A percentile compares a stretch with the other conserved stretches of the same genome.
Evolutionary conservation across 176 grass and related monocot species (phyloP).

Genomic region (Aegilops bicornis): DNA sequence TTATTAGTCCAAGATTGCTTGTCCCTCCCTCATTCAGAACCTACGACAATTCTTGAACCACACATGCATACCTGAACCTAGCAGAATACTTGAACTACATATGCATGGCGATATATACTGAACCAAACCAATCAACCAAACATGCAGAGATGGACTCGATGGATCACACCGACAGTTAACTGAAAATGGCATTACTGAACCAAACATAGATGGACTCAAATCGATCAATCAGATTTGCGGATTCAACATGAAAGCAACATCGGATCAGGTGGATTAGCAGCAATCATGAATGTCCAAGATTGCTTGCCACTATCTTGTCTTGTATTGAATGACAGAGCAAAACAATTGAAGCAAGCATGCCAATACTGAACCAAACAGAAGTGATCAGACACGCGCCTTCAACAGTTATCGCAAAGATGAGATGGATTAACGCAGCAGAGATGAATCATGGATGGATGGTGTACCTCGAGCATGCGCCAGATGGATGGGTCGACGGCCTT

Average conservation of each 20-base stretch:
- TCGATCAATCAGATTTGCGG: background rate
- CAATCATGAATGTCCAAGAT: background rate
- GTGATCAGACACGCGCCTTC: background rate
- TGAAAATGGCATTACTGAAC: background rate
- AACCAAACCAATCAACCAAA: background rate
- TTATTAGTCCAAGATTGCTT: background rate
- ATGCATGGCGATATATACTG: background rate
- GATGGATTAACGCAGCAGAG: background rate
- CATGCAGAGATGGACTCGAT: background rate
- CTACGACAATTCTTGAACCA: background rate
- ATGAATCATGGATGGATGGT: too few species aligned
- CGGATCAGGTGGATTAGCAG: background rate
- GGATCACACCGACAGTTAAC: background rate
- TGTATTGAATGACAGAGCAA: background rate
- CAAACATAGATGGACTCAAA: background rate
- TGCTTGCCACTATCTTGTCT: background rate
- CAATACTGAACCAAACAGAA: background rate
- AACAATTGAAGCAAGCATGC: background rate
- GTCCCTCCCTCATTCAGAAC: background rate
- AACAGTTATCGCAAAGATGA: background rate
- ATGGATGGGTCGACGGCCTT: slow-evolving; percentile 26
- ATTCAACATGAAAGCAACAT: background rate
- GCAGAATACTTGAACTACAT: background rate
- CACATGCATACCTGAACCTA: background rate
- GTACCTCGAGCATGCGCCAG: slow-evolving; percentile 68